These are phyloP conservation scores for Phytophthora brassicae DNA, from an alignment of 352 stramenopile genomes.

Conservation along the genomic window DNA sequence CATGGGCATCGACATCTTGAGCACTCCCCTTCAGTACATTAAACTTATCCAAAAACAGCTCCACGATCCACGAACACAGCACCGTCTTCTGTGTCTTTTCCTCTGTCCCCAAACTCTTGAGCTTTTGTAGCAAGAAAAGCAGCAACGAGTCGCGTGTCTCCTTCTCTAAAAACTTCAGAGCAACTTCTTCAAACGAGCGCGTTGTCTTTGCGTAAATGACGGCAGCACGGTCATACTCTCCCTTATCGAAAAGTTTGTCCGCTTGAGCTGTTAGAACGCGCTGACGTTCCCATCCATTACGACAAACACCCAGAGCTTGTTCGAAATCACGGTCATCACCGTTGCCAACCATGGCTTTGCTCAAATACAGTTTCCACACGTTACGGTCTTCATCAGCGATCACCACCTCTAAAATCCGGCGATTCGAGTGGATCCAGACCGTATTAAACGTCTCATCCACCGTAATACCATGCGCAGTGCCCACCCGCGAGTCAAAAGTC, in stretches of 20 bases:
- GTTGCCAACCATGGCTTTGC: slow-evolving; percentile 76
- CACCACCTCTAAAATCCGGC: slow-evolving; percentile 76
- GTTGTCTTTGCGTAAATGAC: slow-evolving; percentile 89
- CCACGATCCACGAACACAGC: slow-evolving; percentile 92
- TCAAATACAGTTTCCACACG: slow-evolving; percentile 91
- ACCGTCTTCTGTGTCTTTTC: slow-evolving; percentile 93
- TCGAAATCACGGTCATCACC: slow-evolving; percentile 89
- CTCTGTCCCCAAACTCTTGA: slow-evolving; percentile 74
- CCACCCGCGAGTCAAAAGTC: slow-evolving; percentile 74
- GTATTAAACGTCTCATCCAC: slow-evolving; percentile 82
- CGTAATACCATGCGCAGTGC: slow-evolving; percentile 61
- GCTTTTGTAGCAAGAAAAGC: slow-evolving; percentile 88
- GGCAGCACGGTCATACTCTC: slow-evolving; percentile 84
- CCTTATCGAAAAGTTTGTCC: slow-evolving; percentile 89
- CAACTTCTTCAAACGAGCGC: slow-evolving; percentile 90
- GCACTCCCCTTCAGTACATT: slow-evolving; percentile 82
- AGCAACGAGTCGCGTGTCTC: slow-evolving; percentile 81
- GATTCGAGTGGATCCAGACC: slow-evolving; percentile 82
- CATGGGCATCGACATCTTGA: slow-evolving; percentile 84
- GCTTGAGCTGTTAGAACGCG: slow-evolving; percentile 87
- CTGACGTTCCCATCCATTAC: slow-evolving; percentile 80
- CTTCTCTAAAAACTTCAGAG: slow-evolving; percentile 91
- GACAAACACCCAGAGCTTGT: slow-evolving; percentile 81
- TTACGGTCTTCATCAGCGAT: slow-evolving; percentile 89
- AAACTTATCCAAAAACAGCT: slow-evolving; percentile 93